Conservation (phyloP, 768 basidiomycete species). For the Tulasnella sp. region DNA sequence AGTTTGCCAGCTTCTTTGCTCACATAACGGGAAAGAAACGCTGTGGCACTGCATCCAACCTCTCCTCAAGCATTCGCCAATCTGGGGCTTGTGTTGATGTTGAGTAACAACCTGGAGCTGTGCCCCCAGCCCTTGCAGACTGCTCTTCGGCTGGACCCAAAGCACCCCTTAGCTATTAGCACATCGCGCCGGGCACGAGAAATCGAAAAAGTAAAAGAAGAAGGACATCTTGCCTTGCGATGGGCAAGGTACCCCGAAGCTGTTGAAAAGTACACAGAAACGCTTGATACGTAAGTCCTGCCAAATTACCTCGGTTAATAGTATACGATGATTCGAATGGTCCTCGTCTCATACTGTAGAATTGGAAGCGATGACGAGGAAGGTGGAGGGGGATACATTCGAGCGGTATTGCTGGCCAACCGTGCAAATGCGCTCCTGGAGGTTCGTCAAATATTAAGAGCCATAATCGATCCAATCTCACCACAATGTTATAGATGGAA, state of each 20-base stretch:
- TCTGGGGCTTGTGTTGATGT: conserved; percentile 70
- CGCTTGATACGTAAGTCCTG: conserved; percentile 31
- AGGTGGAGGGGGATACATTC: conserved; percentile 68
- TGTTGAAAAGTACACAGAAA: conserved; percentile 55
- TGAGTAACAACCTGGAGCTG: conserved; percentile 46
- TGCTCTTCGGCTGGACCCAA: conserved; percentile 70
- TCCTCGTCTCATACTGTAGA: conserved; percentile 31
- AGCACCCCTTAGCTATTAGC: conserved; percentile 55
- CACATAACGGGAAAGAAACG: conserved; percentile 41
- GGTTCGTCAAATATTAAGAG: conserved; percentile 36
- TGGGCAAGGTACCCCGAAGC: conserved; percentile 48
- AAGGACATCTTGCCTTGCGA: conserved; percentile 74
- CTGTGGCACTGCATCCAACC: conserved; percentile 55
- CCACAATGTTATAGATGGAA: conserved; percentile 38
- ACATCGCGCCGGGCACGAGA: conserved; percentile 72
- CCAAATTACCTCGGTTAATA: too few species aligned
- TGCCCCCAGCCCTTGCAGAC: conserved; percentile 56
- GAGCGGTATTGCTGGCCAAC: conserved; percentile 71
- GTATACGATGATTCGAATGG: not conserved
- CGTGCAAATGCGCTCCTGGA: conserved; percentile 77
- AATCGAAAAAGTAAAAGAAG: conserved; percentile 74
- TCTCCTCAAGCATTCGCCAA: conserved; percentile 70
- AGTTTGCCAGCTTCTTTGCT: not conserved
- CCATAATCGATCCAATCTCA: too few species aligned
- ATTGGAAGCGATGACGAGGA: conserved; percentile 64